Conservation (phyloP, 23 red algal genomes). For the Cyanidiococcus yangmingshanensis region DNA sequence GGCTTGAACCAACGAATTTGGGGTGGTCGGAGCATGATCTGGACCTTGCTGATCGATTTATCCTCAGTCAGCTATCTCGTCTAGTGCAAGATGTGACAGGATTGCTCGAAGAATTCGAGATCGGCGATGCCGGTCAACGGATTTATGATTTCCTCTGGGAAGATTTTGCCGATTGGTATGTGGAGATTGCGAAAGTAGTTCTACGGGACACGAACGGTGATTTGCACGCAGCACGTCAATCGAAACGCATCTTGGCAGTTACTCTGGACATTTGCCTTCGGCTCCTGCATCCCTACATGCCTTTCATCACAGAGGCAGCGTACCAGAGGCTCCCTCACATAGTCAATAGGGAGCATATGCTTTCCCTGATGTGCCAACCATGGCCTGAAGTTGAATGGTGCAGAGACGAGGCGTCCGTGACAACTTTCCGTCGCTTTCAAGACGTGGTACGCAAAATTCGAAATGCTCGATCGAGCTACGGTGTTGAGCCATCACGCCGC, state of each 20-base stretch:
- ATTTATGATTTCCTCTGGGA: conserved; percentile 96
- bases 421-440: conserved; percentile 64
- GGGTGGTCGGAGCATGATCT: conserved; percentile 1
- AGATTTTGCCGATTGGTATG: conserved; percentile 99
- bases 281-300: conserved; percentile 97
- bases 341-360: conserved; percentile 15
- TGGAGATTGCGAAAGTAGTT: conserved; percentile 82
- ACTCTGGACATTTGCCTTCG: conserved; percentile 80
- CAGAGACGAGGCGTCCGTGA: conserved; percentile 29
- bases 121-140: conserved; percentile 60
- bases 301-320: conserved; percentile 83
- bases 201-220: conserved; percentile 28
- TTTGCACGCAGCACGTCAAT: not conserved
- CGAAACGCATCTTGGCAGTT: conserved; percentile 50
- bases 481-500: conserved; percentile 44
- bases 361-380: conserved; percentile 50
- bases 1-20: conserved; percentile 19
- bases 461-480: conserved; percentile 76
- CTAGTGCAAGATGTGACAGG: conserved; percentile 37
- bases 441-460: conserved; percentile 62
- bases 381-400: conserved; percentile 51
- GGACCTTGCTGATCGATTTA: conserved; percentile 64
- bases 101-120: conserved; percentile 32
- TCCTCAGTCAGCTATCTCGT: conserved; percentile 49
- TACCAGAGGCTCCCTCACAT: conserved; percentile 68